A percentile compares a stretch with the other conserved stretches of the same genome.
These are phyloP conservation scores for Geosmithia flava DNA, from an alignment of 2,329 filamentous ascomycete species.

Conservation along the genomic window DNA sequence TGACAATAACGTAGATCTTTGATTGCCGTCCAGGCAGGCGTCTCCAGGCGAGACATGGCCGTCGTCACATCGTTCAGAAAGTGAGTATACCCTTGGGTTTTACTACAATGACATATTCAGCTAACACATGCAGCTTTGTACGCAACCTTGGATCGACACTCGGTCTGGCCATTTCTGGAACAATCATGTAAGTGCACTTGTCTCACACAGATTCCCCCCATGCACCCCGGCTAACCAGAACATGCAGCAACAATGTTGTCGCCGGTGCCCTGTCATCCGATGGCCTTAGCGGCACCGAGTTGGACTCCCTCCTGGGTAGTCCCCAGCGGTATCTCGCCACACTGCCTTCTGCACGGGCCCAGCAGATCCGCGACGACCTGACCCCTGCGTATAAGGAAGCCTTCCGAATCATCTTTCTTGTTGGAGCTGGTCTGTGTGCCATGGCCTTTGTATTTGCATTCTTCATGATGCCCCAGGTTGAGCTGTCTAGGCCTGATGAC, in stretches of 20 bases:
- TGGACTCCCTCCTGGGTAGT: slow-evolving; percentile 16
- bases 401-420: slow-evolving; percentile 24
- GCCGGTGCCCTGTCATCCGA: slow-evolving; percentile 14
- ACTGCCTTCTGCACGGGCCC: slow-evolving; percentile 14
- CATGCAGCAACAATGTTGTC: slow-evolving; percentile 22
- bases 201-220: background rate
- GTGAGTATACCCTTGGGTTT: slow-evolving; percentile 11
- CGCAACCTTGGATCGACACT: slow-evolving; percentile 25
- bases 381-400: slow-evolving; percentile 21
- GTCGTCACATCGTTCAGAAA: slow-evolving; percentile 30
- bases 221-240: background rate
- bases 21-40: slow-evolving; percentile 42
- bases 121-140: slow-evolving; percentile 17
- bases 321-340: slow-evolving; percentile 17
- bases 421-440: slow-evolving; percentile 20
- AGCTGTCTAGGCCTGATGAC: slow-evolving; percentile 22
- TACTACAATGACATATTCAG: background rate
- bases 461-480: slow-evolving; percentile 25
- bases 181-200: slow-evolving; percentile 17
- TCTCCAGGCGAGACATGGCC: slow-evolving; percentile 34
- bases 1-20: slow-evolving; percentile 15
- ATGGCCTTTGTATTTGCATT: slow-evolving; percentile 22
- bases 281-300: slow-evolving; percentile 7
- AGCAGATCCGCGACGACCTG: slow-evolving; percentile 15
- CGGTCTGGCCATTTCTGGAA: slow-evolving; percentile 24